Base-by-base conservation (phyloP, 139 green algal species). In the Yamagishiella unicocca region DNA sequence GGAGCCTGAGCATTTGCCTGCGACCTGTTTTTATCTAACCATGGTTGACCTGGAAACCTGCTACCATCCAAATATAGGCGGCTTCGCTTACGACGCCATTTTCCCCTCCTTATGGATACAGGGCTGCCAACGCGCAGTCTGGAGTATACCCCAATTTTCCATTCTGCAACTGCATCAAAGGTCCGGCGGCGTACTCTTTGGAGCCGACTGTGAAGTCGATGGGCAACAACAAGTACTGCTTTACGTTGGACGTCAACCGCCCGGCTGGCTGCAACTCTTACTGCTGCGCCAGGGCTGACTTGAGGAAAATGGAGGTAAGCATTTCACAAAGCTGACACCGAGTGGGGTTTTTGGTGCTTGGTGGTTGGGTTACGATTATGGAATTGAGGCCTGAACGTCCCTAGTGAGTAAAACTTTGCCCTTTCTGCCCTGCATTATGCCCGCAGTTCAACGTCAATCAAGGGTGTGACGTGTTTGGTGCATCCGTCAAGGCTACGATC, bases 391-490 rank as follows among this genome's bases (percentile, higher is more conserved):
- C n/a, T n/a, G n/a, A n/a, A n/a, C n/a, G n/a, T n/a, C n/a, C n/a
- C n/a, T n/a, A n/a, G n/a, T n/a, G n/a, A n/a, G n/a, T n/a, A n/a
- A n/a, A n/a, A n/a, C n/a, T n/a, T n/a, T n/a, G n/a, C n/a, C n/a
- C n/a, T n/a, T n/a, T n/a, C n/a, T n/a, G n/a, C n/a, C n/a, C n/a
- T n/a, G n/a, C n/a, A n/a, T n/a, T n/a, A n/a, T n/a, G n/a, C n/a
- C n/a, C n/a, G 53, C 76, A 83, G 76, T 72, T 83, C 76, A 83
- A 83, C 38, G 54, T 83, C 14, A 72, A 83, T 22, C 17, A 31
- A 31, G 31, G 35, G 4, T 83, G 76, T 54, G 76, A 83, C 27
- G 76, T 83, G 0, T 71, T 83, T 27, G 35, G 35, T 4, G 53
- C 53, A 1, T 27, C 35, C 14, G 35, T 83, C 37, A 71, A 71